Base-by-base conservation (phyloP, 352 stramenopile species). In the Globisporangium canariense region DNA sequence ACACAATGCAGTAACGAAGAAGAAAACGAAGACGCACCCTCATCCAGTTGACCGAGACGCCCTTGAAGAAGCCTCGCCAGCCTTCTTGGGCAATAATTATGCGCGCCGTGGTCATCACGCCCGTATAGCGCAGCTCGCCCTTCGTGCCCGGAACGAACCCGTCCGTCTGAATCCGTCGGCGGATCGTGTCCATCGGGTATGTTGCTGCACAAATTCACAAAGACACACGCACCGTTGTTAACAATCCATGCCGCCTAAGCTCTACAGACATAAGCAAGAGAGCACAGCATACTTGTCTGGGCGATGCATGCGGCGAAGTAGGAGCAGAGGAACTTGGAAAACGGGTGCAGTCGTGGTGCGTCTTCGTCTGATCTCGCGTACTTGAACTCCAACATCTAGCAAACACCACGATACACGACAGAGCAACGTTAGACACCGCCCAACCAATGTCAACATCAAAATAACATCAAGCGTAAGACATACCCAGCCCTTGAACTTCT, bases 11-110 rank as follows among this genome's bases (percentile, higher is more conserved):
- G 38, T 28, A 28, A 8, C 8, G 13, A 58, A 8, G 36, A 7
- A 3, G 28, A 58, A 40, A 40, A 30, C 28, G 6, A 25, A 10
- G n/a, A 81, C 81, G 61, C 81, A 95, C 86, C 58, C 86, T 70
- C 74, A 95, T 83, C 87, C 87, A 95, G 57, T 93, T 95, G 62
- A 95, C 83, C 0, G 81, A 91, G 40, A 93, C 85, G 28, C 87
- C 87, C 68, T 95, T 95, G 72, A 93, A 95, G 28, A 95, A 82
- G 1, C 87, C 85, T 50, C 85, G 77, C 80, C 80, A 91, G 28
- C 87, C 85, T 81, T 95, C 87, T 41, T 87, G 73, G 14, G 73
- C 58, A 54, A 93, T 53, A 64, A 95, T 93, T 54, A 93, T 78
- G 10, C 74, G 80, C 4, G 79, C 81, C 16, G 85, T 93, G 20